These are phyloP conservation scores for Fragaria ananassa DNA, from an alignment of 306 rosid genomes.

Conservation along the genomic window DNA sequence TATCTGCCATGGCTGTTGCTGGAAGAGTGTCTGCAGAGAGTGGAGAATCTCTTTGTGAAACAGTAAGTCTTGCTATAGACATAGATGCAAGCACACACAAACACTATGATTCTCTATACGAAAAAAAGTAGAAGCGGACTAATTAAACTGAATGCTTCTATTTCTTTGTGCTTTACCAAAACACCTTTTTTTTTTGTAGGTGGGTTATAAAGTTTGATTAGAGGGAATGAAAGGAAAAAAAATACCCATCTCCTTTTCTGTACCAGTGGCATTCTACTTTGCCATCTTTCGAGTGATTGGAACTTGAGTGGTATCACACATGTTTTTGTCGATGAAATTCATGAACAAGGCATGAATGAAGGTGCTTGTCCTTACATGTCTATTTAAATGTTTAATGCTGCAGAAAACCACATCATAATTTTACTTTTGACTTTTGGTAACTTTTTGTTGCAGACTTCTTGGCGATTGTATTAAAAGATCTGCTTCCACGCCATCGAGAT, in stretches of 20 bases:
- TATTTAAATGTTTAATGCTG: slow-evolving; percentile 6
- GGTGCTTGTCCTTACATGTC: slow-evolving; percentile 26
- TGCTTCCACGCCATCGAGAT: slow-evolving; percentile 54
- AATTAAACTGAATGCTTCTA: slow-evolving; percentile 42
- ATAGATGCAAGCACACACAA: slow-evolving; percentile 17
- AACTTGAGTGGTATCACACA: slow-evolving; percentile 53
- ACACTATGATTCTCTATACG: background rate
- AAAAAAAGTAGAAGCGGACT: slow-evolving; percentile 7
- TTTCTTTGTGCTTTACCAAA: slow-evolving; percentile 63
- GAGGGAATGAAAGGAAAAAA: slow-evolving; percentile 59
- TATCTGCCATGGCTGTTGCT: slow-evolving; percentile 57
- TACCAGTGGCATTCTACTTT: slow-evolving; percentile 59
- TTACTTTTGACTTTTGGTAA: background rate
- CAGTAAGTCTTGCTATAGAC: slow-evolving; percentile 35
- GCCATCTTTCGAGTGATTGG: slow-evolving; percentile 53
- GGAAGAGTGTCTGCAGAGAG: slow-evolving; percentile 57
- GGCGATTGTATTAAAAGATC: slow-evolving; percentile 52
- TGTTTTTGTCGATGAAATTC: slow-evolving; percentile 64
- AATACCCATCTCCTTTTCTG: slow-evolving; percentile 60
- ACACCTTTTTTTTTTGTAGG: slow-evolving; percentile 64
- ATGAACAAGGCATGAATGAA: slow-evolving; percentile 66
- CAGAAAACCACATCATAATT: background rate
- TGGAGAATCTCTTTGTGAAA: slow-evolving; percentile 57
- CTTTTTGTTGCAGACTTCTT: slow-evolving; percentile 41
- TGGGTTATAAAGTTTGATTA: slow-evolving; percentile 59